These are phyloP conservation scores for Rhizoctonia solani DNA, from an alignment of 1,284 basidiomycete genomes.

Conservation along the genomic window DNA sequence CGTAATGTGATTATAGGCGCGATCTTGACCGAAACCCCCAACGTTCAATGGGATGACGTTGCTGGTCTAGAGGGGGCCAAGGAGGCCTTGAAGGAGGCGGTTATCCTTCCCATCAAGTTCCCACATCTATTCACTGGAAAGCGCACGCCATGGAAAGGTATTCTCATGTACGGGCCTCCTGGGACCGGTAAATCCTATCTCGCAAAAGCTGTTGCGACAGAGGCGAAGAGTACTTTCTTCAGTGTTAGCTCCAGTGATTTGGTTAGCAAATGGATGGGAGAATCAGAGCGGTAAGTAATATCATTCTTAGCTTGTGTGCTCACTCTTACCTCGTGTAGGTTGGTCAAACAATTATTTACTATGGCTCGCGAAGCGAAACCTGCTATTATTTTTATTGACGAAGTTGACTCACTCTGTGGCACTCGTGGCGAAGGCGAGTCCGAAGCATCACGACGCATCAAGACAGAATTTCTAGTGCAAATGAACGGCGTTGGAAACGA, in stretches of 20 bases:
- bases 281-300: constrained; percentile 82
- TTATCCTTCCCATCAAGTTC: constrained; percentile 98
- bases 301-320: neutral
- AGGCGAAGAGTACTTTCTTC: constrained; percentile 99
- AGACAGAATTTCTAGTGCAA: constrained; percentile 97
- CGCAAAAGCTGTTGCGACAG: constrained; percentile 97
- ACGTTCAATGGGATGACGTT: constrained; percentile 98
- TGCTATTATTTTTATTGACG: constrained; percentile 98
- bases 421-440: constrained; percentile 95
- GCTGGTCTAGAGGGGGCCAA: constrained; percentile 95
- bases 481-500: constrained; percentile 99
- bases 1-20: constrained; percentile 56
- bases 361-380: constrained; percentile 97
- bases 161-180: constrained; percentile 93
- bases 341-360: constrained; percentile 95
- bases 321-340: constrained; percentile 52
- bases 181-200: constrained; percentile 95
- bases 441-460: constrained; percentile 94
- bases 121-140: constrained; percentile 98
- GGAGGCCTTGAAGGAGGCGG: constrained; percentile 95
- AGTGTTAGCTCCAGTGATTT: constrained; percentile 94
- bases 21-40: constrained; percentile 92
- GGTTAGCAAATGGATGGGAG: constrained; percentile 99
- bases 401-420: constrained; percentile 95
- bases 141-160: constrained; percentile 95